Evolutionary conservation across 306 rosid genomes (phyloP).

Genomic region (Canavalia ensiformis): DNA sequence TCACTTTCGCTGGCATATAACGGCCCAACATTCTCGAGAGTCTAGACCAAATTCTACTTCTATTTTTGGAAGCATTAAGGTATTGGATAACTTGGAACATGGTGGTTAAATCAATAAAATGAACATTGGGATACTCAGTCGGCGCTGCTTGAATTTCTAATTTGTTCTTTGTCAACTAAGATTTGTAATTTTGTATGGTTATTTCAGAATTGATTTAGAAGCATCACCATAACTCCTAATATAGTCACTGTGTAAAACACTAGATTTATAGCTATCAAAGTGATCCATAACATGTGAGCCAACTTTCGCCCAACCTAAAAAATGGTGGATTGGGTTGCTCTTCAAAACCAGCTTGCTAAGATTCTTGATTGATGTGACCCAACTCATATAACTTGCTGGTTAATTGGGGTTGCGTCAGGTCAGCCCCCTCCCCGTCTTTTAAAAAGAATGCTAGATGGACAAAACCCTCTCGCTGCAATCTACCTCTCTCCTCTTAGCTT

Average conservation of each 20-base stretch:
- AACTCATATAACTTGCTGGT: too few species aligned
- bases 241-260: neutral
- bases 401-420: too few species aligned
- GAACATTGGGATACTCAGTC: neutral
- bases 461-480: neutral
- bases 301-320: neutral
- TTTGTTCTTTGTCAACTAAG: too few species aligned
- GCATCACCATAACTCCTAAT: too few species aligned
- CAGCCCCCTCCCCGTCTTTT: too few species aligned
- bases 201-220: too few species aligned
- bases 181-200: too few species aligned
- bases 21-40: neutral
- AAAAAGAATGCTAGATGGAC: neutral
- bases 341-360: neutral
- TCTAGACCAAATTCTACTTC: neutral
- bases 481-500: too few species aligned
- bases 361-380: too few species aligned
- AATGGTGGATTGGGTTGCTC: neutral
- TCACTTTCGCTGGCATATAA: neutral
- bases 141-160: neutral
- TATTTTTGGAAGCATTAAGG: neutral
- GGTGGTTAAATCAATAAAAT: neutral
- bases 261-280: neutral
- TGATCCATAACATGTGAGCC: neutral
- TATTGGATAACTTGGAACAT: neutral